These are phyloP conservation scores for Tilletia caries DNA, from an alignment of 1,284 basidiomycete species.

Conservation along the genomic window DNA sequence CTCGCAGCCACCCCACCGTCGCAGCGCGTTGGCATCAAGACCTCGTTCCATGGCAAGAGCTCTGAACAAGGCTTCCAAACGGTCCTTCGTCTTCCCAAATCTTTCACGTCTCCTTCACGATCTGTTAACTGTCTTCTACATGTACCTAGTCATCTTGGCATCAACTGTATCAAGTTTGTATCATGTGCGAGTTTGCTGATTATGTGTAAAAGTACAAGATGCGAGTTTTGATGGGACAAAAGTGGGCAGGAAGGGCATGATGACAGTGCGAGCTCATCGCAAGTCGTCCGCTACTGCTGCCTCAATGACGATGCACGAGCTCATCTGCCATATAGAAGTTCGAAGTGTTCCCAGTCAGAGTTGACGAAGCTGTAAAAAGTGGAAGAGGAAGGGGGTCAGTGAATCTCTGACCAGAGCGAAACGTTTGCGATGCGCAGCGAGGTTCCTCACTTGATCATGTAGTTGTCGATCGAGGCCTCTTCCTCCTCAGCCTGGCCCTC, in stretches of 20 bases:
- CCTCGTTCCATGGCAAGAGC: neutral
- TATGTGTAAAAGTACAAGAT: too few species aligned
- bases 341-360: slow-evolving; percentile 72
- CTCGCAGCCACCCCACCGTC: slow-evolving; percentile 11
- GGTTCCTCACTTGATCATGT: slow-evolving; percentile 67
- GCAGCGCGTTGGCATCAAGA: slow-evolving; percentile 1
- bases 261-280: too few species aligned
- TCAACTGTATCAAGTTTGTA: too few species aligned
- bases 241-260: too few species aligned
- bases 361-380: slow-evolving; percentile 61
- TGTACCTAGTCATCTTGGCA: too few species aligned
- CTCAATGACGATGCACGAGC: neutral
- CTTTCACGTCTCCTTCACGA: too few species aligned
- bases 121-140: too few species aligned
- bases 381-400: neutral
- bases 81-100: too few species aligned
- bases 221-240: too few species aligned
- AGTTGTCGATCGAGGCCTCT: slow-evolving; percentile 72
- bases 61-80: too few species aligned
- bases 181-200: too few species aligned
- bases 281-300: too few species aligned
- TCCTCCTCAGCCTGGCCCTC: slow-evolving; percentile 61
- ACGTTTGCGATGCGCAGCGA: neutral
- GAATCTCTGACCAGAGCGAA: neutral
- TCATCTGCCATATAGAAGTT: neutral